These are phyloP conservation scores for Neurospora discreta DNA, from an alignment of 495 filamentous ascomycete genomes.

Conservation along the genomic window DNA sequence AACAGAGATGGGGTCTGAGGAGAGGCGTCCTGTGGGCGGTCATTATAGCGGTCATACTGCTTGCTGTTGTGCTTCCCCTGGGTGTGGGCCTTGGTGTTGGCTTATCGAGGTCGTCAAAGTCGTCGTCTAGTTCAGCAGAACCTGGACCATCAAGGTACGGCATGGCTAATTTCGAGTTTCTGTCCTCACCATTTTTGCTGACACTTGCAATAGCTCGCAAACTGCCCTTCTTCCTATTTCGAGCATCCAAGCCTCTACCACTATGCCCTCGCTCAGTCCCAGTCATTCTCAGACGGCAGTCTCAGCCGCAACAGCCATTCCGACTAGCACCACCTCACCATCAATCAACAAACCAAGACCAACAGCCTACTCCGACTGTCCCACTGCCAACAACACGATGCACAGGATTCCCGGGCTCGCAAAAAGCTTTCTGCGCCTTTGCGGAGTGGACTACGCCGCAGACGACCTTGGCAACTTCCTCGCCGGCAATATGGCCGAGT, in stretches of 20 bases:
- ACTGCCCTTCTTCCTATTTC: not conserved
- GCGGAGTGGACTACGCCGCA: constrained; percentile 35
- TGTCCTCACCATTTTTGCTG: not conserved
- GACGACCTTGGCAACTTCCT: constrained; percentile 25
- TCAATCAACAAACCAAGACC: constrained; percentile 4
- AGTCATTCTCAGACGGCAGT: not conserved
- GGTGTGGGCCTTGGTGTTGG: constrained; percentile 30
- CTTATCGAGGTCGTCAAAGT: constrained; percentile 7
- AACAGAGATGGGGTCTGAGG: constrained; percentile 3
- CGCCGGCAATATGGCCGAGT: constrained; percentile 31
- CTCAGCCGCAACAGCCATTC: not conserved
- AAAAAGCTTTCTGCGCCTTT: constrained; percentile 32
- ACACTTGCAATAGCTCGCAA: constrained; percentile 1
- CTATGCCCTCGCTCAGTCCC: not conserved
- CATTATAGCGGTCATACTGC: constrained; percentile 8
- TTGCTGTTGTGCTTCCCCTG: constrained; percentile 25
- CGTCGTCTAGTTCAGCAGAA: not conserved
- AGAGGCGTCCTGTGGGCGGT: constrained; percentile 20
- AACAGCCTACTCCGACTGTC: constrained; percentile 23
- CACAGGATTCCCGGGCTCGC: constrained; percentile 31
- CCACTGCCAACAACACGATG: constrained; percentile 31
- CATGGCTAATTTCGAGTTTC: not conserved
- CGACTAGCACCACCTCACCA: not conserved
- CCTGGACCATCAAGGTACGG: constrained; percentile 15
- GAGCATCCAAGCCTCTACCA: not conserved